Evolutionary conservation across 2,329 filamentous ascomycete species (phyloP).

Genomic region (Madurella mycetomatis): DNA sequence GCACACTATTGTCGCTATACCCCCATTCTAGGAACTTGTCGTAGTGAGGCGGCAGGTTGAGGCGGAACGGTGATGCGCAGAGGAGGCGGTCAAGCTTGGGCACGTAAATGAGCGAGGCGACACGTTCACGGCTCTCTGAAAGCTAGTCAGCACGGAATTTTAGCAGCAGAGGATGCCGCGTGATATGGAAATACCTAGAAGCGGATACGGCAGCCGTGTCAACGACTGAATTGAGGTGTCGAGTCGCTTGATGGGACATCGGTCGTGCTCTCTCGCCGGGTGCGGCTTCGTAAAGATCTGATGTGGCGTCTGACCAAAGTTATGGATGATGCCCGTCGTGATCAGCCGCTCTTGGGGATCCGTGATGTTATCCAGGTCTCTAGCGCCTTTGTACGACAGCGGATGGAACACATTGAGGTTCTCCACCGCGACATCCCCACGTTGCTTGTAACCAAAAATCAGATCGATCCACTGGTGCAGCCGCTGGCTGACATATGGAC

Average conservation of each 20-base stretch:
- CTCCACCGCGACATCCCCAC: constrained; percentile 86
- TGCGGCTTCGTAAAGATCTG: constrained; percentile 87
- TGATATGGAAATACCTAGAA: constrained; percentile 52
- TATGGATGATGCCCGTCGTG: constrained; percentile 94
- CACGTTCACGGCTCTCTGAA: constrained; percentile 66
- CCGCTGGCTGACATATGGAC: constrained; percentile 83
- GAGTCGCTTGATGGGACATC: constrained; percentile 62
- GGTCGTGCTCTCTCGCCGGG: constrained; percentile 65
- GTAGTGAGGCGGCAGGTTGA: constrained; percentile 81
- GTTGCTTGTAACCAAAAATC: constrained; percentile 90
- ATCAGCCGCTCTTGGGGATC: constrained; percentile 83
- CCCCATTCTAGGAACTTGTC: constrained; percentile 96
- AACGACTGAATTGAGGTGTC: constrained; percentile 75
- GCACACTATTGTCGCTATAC: constrained; percentile 85
- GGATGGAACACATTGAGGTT: constrained; percentile 94
- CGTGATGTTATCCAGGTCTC: constrained; percentile 83
- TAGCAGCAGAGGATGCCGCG: no score
- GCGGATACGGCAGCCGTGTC: constrained; percentile 70
- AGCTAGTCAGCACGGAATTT: constrained; percentile 5
- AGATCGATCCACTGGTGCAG: constrained; percentile 95
- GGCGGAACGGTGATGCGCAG: constrained; percentile 75
- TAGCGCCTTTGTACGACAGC: constrained; percentile 89
- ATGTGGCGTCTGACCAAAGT: constrained; percentile 95
- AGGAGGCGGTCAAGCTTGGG: constrained; percentile 77
- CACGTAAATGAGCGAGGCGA: constrained; percentile 74